These are phyloP conservation scores for Exophiala spinifera DNA, from an alignment of 2,329 filamentous ascomycete species.

Conservation along the genomic window DNA sequence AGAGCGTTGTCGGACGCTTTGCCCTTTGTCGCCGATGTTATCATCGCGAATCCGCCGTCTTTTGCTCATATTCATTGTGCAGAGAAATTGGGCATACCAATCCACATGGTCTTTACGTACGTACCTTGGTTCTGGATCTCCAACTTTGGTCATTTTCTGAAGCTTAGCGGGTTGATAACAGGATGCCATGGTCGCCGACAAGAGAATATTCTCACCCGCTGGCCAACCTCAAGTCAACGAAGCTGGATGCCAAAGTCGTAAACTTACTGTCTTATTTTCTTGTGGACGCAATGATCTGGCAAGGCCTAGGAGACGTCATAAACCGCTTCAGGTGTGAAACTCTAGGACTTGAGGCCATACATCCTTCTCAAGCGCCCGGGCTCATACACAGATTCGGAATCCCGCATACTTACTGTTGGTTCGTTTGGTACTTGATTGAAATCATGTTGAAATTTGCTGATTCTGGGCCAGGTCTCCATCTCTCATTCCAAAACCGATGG, in stretches of 20 bases:
- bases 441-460: too few relatives aligned
- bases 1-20: conserved; percentile 29
- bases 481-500: conserved; percentile 69
- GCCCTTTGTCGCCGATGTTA: conserved; percentile 80
- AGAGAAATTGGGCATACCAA: conserved; percentile 69
- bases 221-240: too few relatives aligned
- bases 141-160: conserved; percentile 39
- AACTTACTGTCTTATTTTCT: conserved; percentile 81
- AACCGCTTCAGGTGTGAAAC: conserved; percentile 76
- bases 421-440: conserved; percentile 56
- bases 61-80: conserved; percentile 78
- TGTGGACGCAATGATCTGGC: conserved; percentile 89
- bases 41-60: conserved; percentile 77
- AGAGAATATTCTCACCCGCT: too few relatives aligned
- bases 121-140: conserved; percentile 68
- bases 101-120: conserved; percentile 90
- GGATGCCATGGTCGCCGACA: too few relatives aligned
- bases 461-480: conserved; percentile 81
- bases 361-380: conserved; percentile 76
- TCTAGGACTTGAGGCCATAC: conserved; percentile 74
- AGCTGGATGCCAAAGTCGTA: conserved; percentile 38
- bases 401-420: too few relatives aligned
- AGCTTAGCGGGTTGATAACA: too few relatives aligned
- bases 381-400: conserved; percentile 71
- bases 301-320: conserved; percentile 83